A percentile compares a stretch with the other conserved stretches of the same genome.
These are phyloP conservation scores for Rhodotorula paludigena DNA, from an alignment of 768 basidiomycete species.

Conservation along the genomic window DNA sequence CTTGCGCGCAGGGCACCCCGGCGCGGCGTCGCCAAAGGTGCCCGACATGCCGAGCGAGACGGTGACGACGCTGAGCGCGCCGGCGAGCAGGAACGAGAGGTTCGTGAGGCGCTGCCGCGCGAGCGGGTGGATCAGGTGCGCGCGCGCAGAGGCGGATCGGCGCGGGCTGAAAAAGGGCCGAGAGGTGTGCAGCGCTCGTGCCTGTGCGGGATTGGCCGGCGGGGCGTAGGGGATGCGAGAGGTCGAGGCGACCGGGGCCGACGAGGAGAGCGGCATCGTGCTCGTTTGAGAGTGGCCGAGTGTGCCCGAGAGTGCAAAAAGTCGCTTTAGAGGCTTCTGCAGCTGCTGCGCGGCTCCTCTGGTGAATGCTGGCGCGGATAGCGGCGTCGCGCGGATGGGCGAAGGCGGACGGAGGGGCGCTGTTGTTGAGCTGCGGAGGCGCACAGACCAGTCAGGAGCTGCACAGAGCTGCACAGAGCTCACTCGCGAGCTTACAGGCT, in stretches of 20 bases:
- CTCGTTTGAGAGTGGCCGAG: too few species aligned
- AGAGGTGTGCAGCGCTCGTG: background rate
- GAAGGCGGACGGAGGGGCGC: too few species aligned
- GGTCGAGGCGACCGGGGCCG: constrained; percentile 1
- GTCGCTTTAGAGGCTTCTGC: too few species aligned
- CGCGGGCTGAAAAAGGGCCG: background rate
- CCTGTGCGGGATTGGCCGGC: background rate
- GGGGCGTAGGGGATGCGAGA: constrained; percentile 4
- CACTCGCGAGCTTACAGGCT: too few species aligned
- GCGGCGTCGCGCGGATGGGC: too few species aligned
- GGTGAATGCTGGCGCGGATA: too few species aligned
- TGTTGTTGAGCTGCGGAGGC: too few species aligned
- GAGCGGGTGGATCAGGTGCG: constrained; percentile 28
- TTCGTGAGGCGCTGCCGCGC: constrained; percentile 22
- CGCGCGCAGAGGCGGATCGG: background rate
- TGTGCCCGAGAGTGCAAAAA: too few species aligned
- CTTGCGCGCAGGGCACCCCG: constrained; percentile 12
- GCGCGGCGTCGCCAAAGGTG: background rate
- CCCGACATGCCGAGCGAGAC: constrained; percentile 29
- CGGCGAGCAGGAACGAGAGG: constrained; percentile 22
- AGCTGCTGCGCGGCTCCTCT: too few species aligned
- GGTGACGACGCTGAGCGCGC: constrained; percentile 18
- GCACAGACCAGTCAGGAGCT: too few species aligned
- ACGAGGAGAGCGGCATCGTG: background rate
- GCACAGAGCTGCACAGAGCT: too few species aligned